Percentiles rank a stretch among this genome's conserved stretches.
Conservation (phyloP, 768 basidiomycete species). For the Tricholoma furcatifolium region DNA sequence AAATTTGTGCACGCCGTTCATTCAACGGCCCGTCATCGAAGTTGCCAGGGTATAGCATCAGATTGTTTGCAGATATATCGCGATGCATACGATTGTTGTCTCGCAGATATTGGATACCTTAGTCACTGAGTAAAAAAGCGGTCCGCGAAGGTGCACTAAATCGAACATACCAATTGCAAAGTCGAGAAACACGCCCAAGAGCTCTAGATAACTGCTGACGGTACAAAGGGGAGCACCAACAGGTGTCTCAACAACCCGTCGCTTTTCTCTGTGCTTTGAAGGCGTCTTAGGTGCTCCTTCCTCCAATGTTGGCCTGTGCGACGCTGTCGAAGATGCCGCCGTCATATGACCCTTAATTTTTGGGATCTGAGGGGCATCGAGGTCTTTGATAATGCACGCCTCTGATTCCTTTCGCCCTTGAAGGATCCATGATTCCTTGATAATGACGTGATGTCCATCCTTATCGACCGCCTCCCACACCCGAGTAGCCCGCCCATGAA, state of each 20-base stretch:
- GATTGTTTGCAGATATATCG: background rate
- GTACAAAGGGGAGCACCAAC: background rate
- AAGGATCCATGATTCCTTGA: background rate
- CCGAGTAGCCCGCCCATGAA: background rate
- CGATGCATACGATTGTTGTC: slow-evolving; percentile 1
- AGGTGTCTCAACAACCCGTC: background rate
- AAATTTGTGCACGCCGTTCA: background rate
- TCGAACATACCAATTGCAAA: background rate
- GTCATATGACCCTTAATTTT: background rate
- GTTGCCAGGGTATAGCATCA: background rate
- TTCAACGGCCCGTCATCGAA: background rate
- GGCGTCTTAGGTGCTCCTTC: too few relatives aligned
- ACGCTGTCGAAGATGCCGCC: background rate
- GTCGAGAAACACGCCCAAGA: background rate
- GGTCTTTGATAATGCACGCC: background rate
- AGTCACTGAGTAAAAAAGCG: background rate
- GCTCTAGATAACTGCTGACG: background rate
- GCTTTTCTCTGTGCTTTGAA: slow-evolving; percentile 4
- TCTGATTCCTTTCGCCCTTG: background rate
- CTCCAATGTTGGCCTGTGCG: background rate
- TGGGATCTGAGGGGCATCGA: background rate
- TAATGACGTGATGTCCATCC: background rate
- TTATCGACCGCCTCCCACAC: background rate
- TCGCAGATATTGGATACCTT: background rate
- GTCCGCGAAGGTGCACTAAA: too few relatives aligned